Percentiles rank a stretch among this genome's conserved stretches.
Conservation (phyloP, 2,329 filamentous ascomycete genomes). For the Talaromyces sp. region DNA sequence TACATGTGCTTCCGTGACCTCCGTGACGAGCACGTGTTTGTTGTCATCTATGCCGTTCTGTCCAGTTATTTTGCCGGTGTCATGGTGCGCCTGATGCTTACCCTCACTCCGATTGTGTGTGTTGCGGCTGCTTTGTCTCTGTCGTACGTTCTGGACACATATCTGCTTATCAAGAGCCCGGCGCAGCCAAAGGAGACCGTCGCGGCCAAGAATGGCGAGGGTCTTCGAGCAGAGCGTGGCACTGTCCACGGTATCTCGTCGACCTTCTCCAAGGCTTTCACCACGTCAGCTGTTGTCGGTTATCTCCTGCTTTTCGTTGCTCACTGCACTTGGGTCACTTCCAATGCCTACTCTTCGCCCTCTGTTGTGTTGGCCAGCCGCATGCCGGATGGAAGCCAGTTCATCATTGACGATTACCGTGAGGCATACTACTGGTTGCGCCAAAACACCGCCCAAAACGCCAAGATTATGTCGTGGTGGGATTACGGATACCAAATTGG, state of each 20-base stretch:
- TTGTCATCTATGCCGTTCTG: constrained; percentile 94
- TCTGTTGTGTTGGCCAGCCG: constrained; percentile 92
- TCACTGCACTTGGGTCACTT: constrained; percentile 99
- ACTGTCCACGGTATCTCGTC: constrained; percentile 81
- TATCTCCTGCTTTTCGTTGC: constrained; percentile 92
- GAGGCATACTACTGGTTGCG: constrained; percentile 99
- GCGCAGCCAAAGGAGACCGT: constrained; percentile 54
- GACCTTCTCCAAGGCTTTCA: constrained; percentile 68
- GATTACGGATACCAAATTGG: constrained; percentile 99
- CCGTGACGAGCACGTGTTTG: constrained; percentile 93
- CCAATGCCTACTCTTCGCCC: constrained; percentile 96
- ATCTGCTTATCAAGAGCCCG: constrained; percentile 50
- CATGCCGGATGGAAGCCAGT: constrained; percentile 88
- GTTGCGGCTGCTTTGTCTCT: constrained; percentile 84
- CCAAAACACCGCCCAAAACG: constrained; percentile 89
- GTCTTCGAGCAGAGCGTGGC: constrained; percentile 63
- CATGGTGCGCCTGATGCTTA: constrained; percentile 99
- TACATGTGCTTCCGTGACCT: constrained; percentile 96
- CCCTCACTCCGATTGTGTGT: constrained; percentile 91
- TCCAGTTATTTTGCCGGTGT: constrained; percentile 98
- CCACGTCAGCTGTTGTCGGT: constrained; percentile 64
- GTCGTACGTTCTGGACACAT: constrained; percentile 83
- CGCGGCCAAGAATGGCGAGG: constrained; percentile 34
- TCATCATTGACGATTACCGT: constrained; percentile 98
- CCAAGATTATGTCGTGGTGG: constrained; percentile 99